Evolutionary conservation across 208 protist genomes (phyloP).

Genomic region (Phytomonas serpens): DNA sequence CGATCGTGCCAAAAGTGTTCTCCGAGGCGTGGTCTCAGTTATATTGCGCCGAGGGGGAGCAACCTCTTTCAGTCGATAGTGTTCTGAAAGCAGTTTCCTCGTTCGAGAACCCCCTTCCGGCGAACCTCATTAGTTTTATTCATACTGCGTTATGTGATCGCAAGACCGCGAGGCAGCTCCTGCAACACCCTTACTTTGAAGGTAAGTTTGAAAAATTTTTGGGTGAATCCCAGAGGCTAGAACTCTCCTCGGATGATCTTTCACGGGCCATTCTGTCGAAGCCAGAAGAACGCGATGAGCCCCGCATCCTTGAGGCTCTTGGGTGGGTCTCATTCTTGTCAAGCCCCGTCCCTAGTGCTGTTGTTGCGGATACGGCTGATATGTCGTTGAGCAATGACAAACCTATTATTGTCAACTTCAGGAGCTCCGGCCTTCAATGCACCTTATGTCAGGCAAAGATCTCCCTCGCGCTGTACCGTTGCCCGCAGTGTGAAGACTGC

Average conservation of each 20-base stretch:
- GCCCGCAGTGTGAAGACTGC: conserved; percentile 35
- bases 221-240: conserved; percentile 4
- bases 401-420: conserved; percentile 23
- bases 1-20: conserved; percentile 36
- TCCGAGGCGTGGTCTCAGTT: conserved; percentile 29
- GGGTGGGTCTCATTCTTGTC: conserved; percentile 46
- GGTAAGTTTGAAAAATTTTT: conserved; percentile 11
- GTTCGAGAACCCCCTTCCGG: conserved; percentile 13
- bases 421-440: conserved; percentile 38
- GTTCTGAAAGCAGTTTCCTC: conserved; percentile 25
- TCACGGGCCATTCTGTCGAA: conserved; percentile 30
- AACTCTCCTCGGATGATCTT: conserved; percentile 34
- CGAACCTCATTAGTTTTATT: conserved; percentile 44
- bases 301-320: conserved; percentile 45
- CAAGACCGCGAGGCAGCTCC: conserved; percentile 22
- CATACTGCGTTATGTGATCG: conserved; percentile 27
- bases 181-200: conserved; percentile 48
- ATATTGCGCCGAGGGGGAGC: conserved; percentile 1
- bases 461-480: conserved; percentile 47
- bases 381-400: conserved; percentile 14
- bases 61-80: conserved; percentile 20
- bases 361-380: conserved; percentile 12
- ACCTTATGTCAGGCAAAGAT: conserved; percentile 55
- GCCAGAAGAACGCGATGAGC: conserved; percentile 38
- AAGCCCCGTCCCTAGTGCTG: conserved; percentile 25